Conservation (phyloP, 2,329 filamentous ascomycete genomes). For the Blastomyces percursus region DNA sequence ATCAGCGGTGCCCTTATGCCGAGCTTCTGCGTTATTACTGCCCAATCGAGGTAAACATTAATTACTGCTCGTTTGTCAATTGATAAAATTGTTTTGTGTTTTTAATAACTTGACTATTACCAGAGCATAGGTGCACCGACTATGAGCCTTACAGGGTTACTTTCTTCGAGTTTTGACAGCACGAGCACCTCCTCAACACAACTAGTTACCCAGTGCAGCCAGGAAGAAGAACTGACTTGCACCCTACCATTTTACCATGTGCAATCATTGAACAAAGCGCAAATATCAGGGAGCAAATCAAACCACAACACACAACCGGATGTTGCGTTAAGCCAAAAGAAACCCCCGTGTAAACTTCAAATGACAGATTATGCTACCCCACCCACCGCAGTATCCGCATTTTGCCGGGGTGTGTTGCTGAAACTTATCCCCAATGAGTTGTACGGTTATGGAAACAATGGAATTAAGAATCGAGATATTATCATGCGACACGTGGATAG, state of each 20-base stretch:
- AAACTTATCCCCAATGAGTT: constrained; percentile 64
- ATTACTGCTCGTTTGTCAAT: neutral
- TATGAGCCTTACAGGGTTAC: constrained; percentile 14
- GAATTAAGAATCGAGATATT: constrained; percentile 48
- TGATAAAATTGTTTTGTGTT: neutral
- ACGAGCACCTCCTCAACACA: neutral
- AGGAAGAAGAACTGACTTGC: neutral
- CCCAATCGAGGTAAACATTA: constrained; percentile 38
- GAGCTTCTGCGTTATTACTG: constrained; percentile 74
- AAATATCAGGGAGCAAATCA: neutral
- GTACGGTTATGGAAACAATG: constrained; percentile 52
- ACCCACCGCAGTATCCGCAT: constrained; percentile 62
- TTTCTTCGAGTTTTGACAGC: constrained; percentile 3
- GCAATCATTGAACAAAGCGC: constrained; percentile 8
- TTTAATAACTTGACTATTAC: neutral
- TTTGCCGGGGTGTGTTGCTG: constrained; percentile 65
- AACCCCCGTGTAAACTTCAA: constrained; percentile 17
- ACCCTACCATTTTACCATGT: too few relatives aligned
- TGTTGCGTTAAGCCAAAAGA: constrained; percentile 14
- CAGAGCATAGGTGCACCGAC: neutral
- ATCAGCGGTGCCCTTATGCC: constrained; percentile 67
- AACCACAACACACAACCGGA: constrained; percentile 8
- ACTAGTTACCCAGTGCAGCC: neutral
- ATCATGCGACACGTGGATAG: constrained; percentile 61
- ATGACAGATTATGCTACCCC: constrained; percentile 61